Base-by-base conservation (phyloP, 208 protist species). In the Leishmania major region DNA sequence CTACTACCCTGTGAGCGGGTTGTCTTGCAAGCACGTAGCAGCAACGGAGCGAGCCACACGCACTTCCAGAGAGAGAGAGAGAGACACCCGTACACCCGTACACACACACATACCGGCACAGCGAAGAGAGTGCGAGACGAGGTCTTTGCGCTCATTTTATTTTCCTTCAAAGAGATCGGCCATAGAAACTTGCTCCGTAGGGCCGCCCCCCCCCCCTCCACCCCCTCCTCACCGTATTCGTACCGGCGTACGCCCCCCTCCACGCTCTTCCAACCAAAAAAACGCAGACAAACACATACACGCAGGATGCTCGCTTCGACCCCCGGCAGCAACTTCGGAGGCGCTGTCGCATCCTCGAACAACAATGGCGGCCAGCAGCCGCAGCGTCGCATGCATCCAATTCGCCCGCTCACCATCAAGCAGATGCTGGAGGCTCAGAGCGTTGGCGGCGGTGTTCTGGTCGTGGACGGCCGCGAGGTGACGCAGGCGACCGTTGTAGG, bases 321-420 rank as follows among this genome's bases (percentile, higher is more conserved):
- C 45, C 35, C 74, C 49, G 84, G 72, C 45, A 89, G 59, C 80
- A 92, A 90, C 83, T 90, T 92, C 40, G 77, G 87, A 1, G 79
- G 76, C 22, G 79, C 47, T 11, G 76, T 75, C 0, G 78, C 57
- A 17, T 71, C 59, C 10, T 64, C 70, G 64, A 66, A 71, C 62
- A 66, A 49, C 62, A 40, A 31, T n/a, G 31, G 62, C 3, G n/a
- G 81, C 78, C 85, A 89, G 85, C 85, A 87, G 78, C 87, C 81
- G 72, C 91, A 96, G 89, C 94, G 92, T 28, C 92, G 92, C 47
- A 91, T 94, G 80, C 88, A 96, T 73, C 93, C 94, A 11, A 97
- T 98, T 67, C 95, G 95, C 53, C 92, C 95, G 0, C 89, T 98
- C 51, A 97, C 95, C 11, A 97, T 97, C 72, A 98, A 98, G 82